phyloP scores from a whole-genome alignment of 2,329 filamentous ascomycete genomes.

The Onygena corvina region DNA sequence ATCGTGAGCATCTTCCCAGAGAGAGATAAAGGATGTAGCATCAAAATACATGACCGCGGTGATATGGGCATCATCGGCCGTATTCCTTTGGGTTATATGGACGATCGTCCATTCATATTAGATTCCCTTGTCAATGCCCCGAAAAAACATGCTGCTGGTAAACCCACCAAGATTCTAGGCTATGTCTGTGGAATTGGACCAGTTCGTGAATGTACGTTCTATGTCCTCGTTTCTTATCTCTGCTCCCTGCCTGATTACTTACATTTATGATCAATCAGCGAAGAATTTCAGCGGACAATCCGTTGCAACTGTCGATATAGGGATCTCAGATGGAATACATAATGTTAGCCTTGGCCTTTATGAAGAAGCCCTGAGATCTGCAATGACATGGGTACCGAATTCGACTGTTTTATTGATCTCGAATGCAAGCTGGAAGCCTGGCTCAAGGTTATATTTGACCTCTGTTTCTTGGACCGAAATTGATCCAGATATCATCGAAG shows the following conservation, averaged over 20 bases:
- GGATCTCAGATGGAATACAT: constrained; percentile 40
- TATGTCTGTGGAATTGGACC: constrained; percentile 41
- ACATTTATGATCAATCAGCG: not conserved
- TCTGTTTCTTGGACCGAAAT: constrained; percentile 37
- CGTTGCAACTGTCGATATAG: constrained; percentile 33
- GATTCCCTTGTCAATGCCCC: constrained; percentile 39
- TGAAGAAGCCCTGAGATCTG: constrained; percentile 29
- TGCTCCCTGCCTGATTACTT: not conserved
- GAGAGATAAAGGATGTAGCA: constrained; percentile 37
- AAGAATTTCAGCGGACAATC: not conserved
- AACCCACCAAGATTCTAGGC: constrained; percentile 36
- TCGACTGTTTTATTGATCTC: constrained; percentile 34
- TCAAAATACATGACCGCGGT: constrained; percentile 36
- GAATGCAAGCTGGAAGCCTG: constrained; percentile 28
- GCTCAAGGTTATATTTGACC: constrained; percentile 28
- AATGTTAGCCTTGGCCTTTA: constrained; percentile 38
- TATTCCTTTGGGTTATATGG: constrained; percentile 30
- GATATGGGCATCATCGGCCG: constrained; percentile 34
- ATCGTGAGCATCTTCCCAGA: constrained; percentile 43
- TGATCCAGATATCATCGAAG: constrained; percentile 37
- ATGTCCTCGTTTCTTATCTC: not conserved
- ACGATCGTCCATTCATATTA: constrained; percentile 27
- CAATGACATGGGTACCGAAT: constrained; percentile 27
- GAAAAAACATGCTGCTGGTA: constrained; percentile 23
- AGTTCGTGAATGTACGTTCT: constrained; percentile 32